phyloP scores from a whole-genome alignment of 306 rosid species.

The Ochetophila trinervis region DNA sequence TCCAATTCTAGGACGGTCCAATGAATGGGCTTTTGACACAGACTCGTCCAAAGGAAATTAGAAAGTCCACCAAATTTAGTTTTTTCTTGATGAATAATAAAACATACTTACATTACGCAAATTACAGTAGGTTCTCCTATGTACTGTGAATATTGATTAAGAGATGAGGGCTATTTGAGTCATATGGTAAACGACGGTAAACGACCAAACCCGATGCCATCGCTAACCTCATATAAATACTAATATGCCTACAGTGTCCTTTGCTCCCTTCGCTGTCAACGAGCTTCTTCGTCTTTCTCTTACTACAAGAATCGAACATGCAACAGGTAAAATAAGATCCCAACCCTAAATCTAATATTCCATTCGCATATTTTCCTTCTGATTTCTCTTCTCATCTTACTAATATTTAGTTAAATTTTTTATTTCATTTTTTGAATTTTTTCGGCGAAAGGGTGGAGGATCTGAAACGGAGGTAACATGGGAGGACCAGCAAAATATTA shows the following conservation, averaged over 20 bases:
- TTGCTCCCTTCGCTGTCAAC: neutral
- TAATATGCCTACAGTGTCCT: neutral
- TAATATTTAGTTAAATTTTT: neutral
- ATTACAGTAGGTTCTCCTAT: too few relatives aligned
- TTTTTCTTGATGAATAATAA: too few relatives aligned
- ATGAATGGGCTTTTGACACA: too few relatives aligned
- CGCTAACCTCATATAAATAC: neutral
- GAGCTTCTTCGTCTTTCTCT: slow-evolving; percentile 5
- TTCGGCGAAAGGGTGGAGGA: slow-evolving; percentile 61
- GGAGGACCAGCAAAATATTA: slow-evolving; percentile 83
- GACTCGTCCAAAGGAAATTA: too few relatives aligned
- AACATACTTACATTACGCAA: too few relatives aligned
- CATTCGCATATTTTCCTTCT: neutral
- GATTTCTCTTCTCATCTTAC: too few relatives aligned
- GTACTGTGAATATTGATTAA: too few relatives aligned
- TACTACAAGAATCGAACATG: slow-evolving; percentile 21
- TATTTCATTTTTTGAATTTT: neutral
- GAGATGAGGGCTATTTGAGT: too few relatives aligned
- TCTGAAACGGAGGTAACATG: slow-evolving; percentile 84
- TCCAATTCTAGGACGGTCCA: too few relatives aligned
- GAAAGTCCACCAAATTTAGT: too few relatives aligned
- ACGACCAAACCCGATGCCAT: too few relatives aligned
- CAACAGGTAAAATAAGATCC: slow-evolving; percentile 35
- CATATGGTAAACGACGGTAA: too few relatives aligned
- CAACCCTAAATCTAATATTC: neutral